Base-by-base conservation (phyloP, 176 grass and related monocot genomes). In the Carex pumila region DNA sequence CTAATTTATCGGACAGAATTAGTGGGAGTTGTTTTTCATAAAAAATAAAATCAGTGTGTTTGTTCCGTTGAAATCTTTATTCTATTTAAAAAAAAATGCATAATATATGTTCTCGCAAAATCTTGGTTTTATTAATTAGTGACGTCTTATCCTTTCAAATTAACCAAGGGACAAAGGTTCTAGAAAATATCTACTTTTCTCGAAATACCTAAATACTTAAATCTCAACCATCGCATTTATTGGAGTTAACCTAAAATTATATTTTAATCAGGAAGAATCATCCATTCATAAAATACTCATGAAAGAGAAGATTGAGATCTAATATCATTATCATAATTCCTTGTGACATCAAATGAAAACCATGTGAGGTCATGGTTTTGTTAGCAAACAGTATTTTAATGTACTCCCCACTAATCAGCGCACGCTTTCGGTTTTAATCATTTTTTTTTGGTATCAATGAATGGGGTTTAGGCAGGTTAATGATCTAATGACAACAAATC, bases 91-190 rank as follows among this genome's bases (percentile, higher is more conserved):
- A 25, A 25, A 25, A 25, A 25, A 25, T 25, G 25, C 25, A 25
- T 25, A 25, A 25, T 12, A 76, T 8, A 30, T 39, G 37, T 76
- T 55, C 22, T 31, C 2, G 1, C 21, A 25, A 53, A 31, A 55
- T 76, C 5, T 76, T 32, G 5, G 8, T 55, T 30, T 55, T 0
- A 30, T 54, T 76, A 76, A 76, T 76, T 10, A 34, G 5, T 39
- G 37, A 39, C 2, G 13, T 55, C 6, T 7, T 18, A 10, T 1
- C n/a, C n/a, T 56, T 55, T 77, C 22, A 56, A 56, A 77, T 32
- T 77, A 77, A 77, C 50, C 73, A 77, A 32, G 73, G 73, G 50
- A 18, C 73, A 77, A 32, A 43, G 22, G 11, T 77, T 77, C 50
- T 15, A 77, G 73, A 77, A 32, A 25, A 30, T 17, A 32, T 77